These are phyloP conservation scores for Prunus fruticosa DNA, from an alignment of 306 rosid species.

Conservation along the genomic window DNA sequence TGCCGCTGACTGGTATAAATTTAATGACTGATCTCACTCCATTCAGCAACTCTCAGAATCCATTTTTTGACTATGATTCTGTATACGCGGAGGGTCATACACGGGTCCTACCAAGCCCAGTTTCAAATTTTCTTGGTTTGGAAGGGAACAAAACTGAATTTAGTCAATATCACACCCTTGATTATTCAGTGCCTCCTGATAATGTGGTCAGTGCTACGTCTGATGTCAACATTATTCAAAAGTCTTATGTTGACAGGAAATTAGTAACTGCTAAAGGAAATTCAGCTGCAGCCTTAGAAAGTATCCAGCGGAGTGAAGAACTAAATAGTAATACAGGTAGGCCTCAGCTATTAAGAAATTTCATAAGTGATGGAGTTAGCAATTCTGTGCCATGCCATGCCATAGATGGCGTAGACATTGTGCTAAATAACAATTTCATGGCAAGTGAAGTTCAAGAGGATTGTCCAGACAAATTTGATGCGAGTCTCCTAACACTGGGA, in stretches of 20 bases:
- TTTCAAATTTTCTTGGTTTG: neutral
- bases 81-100: neutral
- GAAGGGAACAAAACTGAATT: slow-evolving; percentile 22
- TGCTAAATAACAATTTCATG: neutral
- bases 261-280: slow-evolving; percentile 5
- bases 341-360: slow-evolving; percentile 25
- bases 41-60: slow-evolving; percentile 20
- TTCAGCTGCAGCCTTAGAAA: slow-evolving; percentile 12
- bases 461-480: slow-evolving; percentile 25
- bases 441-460: slow-evolving; percentile 16
- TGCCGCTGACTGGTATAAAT: slow-evolving; percentile 4
- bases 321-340: slow-evolving; percentile 10
- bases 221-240: slow-evolving; percentile 18
- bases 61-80: slow-evolving; percentile 9
- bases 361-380: slow-evolving; percentile 8
- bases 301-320: slow-evolving; percentile 26
- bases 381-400: slow-evolving; percentile 8
- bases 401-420: slow-evolving; percentile 16
- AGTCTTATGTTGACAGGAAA: slow-evolving; percentile 14
- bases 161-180: slow-evolving; percentile 13
- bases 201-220: slow-evolving; percentile 8
- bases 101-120: neutral
- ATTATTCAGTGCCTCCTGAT: slow-evolving; percentile 16
- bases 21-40: slow-evolving; percentile 23
- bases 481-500: slow-evolving; percentile 23